Conservation (phyloP, 2,329 filamentous ascomycete genomes). For the Tolypocladium cylindrosporum region DNA sequence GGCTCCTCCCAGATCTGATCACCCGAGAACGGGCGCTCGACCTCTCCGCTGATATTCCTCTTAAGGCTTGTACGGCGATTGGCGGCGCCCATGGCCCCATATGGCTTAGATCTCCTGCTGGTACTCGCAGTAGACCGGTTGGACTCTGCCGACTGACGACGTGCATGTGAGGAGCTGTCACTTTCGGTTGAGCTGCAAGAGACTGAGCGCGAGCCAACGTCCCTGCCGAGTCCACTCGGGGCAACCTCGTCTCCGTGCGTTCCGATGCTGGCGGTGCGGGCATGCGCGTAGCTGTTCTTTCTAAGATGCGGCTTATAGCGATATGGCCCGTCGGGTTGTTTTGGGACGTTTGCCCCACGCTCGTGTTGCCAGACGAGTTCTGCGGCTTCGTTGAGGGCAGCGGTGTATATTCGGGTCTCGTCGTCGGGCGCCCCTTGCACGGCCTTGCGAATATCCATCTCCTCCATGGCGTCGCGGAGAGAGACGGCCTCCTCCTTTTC, state of each 20-base stretch:
- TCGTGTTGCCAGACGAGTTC: slow-evolving; percentile 72
- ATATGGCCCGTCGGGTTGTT: slow-evolving; percentile 54
- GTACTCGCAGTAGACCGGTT: slow-evolving; percentile 7
- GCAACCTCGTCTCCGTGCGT: slow-evolving; percentile 31
- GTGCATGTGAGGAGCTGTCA: slow-evolving; percentile 25
- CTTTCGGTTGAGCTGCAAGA: slow-evolving; percentile 44
- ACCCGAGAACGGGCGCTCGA: slow-evolving; percentile 57
- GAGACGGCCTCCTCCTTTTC: slow-evolving; percentile 69
- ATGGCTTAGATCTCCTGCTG: slow-evolving; percentile 24
- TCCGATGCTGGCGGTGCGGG: slow-evolving; percentile 50
- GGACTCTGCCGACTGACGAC: slow-evolving; percentile 16
- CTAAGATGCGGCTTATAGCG: slow-evolving; percentile 59
- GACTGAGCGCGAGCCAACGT: slow-evolving; percentile 32
- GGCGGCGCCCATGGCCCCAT: slow-evolving; percentile 28
- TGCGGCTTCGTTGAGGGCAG: slow-evolving; percentile 66
- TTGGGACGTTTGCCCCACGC: slow-evolving; percentile 37
- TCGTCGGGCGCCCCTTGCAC: slow-evolving; percentile 26
- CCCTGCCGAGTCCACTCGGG: slow-evolving; percentile 32
- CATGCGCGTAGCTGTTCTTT: slow-evolving; percentile 62
- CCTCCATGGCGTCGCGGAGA: slow-evolving; percentile 61
- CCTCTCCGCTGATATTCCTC: slow-evolving; percentile 61
- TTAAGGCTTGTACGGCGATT: slow-evolving; percentile 54
- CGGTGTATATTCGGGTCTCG: slow-evolving; percentile 56
- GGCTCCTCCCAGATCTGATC: slow-evolving; percentile 89
- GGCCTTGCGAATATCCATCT: slow-evolving; percentile 50